Evolutionary conservation across 768 basidiomycete genomes (phyloP).

Genomic region (Termitomyces titanicus): DNA sequence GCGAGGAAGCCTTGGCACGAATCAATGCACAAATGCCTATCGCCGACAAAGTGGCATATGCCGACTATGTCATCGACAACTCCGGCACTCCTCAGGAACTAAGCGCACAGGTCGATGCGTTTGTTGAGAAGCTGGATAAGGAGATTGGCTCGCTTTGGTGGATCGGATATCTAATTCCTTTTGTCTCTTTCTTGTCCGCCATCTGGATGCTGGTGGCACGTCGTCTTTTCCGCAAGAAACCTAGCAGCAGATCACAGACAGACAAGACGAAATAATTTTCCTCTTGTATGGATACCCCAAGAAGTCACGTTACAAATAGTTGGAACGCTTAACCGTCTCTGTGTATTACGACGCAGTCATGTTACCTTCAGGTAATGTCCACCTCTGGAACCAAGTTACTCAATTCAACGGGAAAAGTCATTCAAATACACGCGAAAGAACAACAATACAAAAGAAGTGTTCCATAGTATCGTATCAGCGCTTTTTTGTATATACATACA

Average conservation of each 20-base stretch:
- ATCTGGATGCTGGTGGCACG: constrained; percentile 10
- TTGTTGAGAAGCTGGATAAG: constrained; percentile 41
- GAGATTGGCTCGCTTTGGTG: constrained; percentile 57
- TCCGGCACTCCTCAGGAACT: constrained; percentile 73
- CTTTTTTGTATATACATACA: constrained; percentile 17
- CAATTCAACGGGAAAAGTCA: not conserved
- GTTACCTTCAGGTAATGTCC: no score
- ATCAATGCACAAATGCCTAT: constrained; percentile 82
- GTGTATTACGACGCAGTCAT: not conserved
- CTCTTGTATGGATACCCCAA: not conserved
- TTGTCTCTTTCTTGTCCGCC: constrained; percentile 15
- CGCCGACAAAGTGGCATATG: constrained; percentile 74
- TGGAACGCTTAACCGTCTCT: not conserved
- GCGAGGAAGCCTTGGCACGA: constrained; percentile 67
- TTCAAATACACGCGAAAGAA: not conserved
- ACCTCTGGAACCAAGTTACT: no score
- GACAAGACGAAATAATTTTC: constrained; percentile 10
- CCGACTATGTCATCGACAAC: constrained; percentile 87
- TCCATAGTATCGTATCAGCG: constrained; percentile 6
- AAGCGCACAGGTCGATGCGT: constrained; percentile 43
- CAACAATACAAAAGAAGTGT: not conserved
- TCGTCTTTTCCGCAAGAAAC: constrained; percentile 10
- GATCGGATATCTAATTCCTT: constrained; percentile 25
- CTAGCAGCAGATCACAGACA: constrained; percentile 3
- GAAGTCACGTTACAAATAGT: not conserved